A percentile compares a stretch with the other conserved stretches of the same genome.
These are phyloP conservation scores for Pleurotus sapidus DNA, from an alignment of 768 basidiomycete species.

Conservation along the genomic window DNA sequence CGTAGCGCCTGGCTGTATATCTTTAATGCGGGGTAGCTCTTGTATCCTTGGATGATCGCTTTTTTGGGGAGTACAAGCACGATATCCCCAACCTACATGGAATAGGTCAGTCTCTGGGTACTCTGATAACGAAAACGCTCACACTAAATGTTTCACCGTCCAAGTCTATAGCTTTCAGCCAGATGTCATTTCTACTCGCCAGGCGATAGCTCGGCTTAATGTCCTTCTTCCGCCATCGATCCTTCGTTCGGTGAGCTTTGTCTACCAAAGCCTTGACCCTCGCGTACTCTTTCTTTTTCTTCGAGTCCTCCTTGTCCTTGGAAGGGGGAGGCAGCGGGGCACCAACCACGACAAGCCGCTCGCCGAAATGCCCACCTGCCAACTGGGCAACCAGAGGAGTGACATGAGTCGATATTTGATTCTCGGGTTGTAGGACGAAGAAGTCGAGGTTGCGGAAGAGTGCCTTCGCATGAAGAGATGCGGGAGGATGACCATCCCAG, in stretches of 20 bases:
- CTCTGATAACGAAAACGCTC: constrained; percentile 3
- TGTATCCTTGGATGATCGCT: constrained; percentile 25
- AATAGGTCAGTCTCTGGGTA: background rate
- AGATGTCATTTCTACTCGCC: constrained; percentile 28
- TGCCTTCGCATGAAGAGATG: constrained; percentile 12
- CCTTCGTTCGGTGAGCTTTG: constrained; percentile 21
- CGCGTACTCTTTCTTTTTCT: constrained; percentile 22
- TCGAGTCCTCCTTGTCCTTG: constrained; percentile 14
- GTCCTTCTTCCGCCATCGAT: constrained; percentile 14
- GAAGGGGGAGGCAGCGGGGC: constrained; percentile 29
- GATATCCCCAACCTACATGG: constrained; percentile 57
- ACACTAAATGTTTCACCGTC: constrained; percentile 44
- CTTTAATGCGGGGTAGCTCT: constrained; percentile 28
- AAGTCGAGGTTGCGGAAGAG: constrained; percentile 48
- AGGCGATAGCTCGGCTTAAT: constrained; percentile 24
- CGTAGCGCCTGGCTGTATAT: constrained; percentile 34
- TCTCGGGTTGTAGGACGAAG: constrained; percentile 51
- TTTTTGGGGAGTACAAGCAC: constrained; percentile 46
- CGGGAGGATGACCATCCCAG: constrained; percentile 3
- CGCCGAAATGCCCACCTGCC: constrained; percentile 49
- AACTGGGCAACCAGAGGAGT: constrained; percentile 57
- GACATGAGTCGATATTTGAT: constrained; percentile 57
- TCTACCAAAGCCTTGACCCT: constrained; percentile 25
- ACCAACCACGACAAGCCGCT: constrained; percentile 53
- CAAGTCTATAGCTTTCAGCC: constrained; percentile 37